A percentile compares a stretch with the other conserved stretches of the same genome.
Conservation (phyloP, 768 basidiomycete genomes). For the Boletus rubroflammeus region DNA sequence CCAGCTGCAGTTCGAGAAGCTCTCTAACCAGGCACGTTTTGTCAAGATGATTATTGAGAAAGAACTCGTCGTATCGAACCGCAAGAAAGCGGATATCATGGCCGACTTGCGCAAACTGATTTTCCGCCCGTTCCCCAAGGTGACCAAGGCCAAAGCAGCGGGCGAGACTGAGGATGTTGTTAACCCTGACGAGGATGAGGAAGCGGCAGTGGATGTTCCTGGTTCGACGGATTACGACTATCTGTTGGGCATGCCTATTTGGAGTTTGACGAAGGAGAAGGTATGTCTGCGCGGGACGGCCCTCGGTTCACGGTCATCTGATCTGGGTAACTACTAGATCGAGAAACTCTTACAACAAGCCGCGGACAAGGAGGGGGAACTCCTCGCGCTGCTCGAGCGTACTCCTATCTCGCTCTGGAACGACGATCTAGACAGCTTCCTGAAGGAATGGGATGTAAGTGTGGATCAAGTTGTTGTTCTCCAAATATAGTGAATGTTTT, state of each 20-base stretch:
- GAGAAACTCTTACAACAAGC: slow-evolving; percentile 79
- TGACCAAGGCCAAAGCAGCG: slow-evolving; percentile 57
- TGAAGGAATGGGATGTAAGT: slow-evolving; percentile 81
- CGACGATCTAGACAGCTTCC: slow-evolving; percentile 78
- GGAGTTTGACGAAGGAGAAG: slow-evolving; percentile 92
- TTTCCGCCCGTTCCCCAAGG: slow-evolving; percentile 92
- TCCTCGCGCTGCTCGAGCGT: slow-evolving; percentile 71
- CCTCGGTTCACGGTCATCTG: background rate
- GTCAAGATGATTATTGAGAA: slow-evolving; percentile 93
- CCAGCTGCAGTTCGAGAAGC: slow-evolving; percentile 72
- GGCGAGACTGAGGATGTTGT: slow-evolving; percentile 62
- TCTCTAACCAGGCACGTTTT: slow-evolving; percentile 95
- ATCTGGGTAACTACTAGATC: slow-evolving; percentile 48
- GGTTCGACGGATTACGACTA: slow-evolving; percentile 81
- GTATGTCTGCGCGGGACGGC: slow-evolving; percentile 33
- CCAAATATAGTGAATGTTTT: slow-evolving; percentile 1
- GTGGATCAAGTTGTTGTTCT: background rate
- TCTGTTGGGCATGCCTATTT: slow-evolving; percentile 91
- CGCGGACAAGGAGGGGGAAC: slow-evolving; percentile 76
- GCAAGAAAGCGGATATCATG: slow-evolving; percentile 86
- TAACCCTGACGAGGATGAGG: slow-evolving; percentile 47
- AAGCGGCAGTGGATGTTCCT: slow-evolving; percentile 40
- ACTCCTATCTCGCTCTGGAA: slow-evolving; percentile 88
- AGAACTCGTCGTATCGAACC: slow-evolving; percentile 76
- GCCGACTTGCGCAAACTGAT: slow-evolving; percentile 75